Percentiles rank a stretch among this genome's conserved stretches.
These are phyloP conservation scores for Conoideocrella luteorostrata DNA, from an alignment of 2,329 filamentous ascomycete species.

Conservation along the genomic window DNA sequence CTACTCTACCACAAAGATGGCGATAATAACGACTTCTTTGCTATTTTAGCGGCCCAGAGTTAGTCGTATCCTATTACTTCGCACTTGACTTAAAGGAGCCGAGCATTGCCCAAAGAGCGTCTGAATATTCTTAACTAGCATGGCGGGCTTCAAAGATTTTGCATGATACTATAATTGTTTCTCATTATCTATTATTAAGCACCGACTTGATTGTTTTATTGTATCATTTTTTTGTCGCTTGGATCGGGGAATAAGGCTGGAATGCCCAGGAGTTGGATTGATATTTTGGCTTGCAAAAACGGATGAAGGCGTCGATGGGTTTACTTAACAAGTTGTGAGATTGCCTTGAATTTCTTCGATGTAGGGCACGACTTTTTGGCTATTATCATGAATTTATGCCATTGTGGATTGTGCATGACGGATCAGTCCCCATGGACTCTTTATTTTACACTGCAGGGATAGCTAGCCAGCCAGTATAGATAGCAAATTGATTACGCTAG, in stretches of 20 bases:
- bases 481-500: slow-evolving; percentile 3
- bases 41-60: too few species aligned
- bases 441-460: too few species aligned
- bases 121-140: not conserved
- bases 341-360: too few species aligned
- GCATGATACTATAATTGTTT: not conserved
- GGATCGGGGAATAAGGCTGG: not conserved
- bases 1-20: not conserved
- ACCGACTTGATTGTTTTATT: not conserved
- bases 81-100: too few species aligned
- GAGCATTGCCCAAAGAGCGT: slow-evolving; percentile 1
- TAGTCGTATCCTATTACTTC: too few species aligned
- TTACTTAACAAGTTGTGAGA: not conserved
- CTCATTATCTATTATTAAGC: not conserved
- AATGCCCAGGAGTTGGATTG: not conserved
- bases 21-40: not conserved
- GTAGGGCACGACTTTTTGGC: too few species aligned
- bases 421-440: too few species aligned
- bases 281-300: slow-evolving; percentile 5
- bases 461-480: slow-evolving; percentile 6
- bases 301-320: slow-evolving; percentile 5
- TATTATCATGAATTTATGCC: too few species aligned
- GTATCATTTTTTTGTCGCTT: not conserved
- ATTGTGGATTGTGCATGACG: too few species aligned
- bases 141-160: not conserved